These are phyloP conservation scores for Aspergillus nomiae DNA, from an alignment of 2,329 filamentous ascomycete species.

Conservation along the genomic window DNA sequence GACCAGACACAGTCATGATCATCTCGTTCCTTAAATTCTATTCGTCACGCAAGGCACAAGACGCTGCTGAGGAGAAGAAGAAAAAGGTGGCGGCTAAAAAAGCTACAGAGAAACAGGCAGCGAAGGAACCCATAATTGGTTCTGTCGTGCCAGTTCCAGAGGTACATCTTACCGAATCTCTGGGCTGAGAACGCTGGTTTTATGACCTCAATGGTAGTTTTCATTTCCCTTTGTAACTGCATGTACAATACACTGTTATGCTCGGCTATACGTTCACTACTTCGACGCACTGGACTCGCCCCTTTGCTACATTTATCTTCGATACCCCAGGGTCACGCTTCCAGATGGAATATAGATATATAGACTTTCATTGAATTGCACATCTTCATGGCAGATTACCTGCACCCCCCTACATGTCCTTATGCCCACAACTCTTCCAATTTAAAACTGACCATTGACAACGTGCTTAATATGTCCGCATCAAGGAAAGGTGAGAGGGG, in stretches of 20 bases:
- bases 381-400: not conserved
- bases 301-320: slow-evolving; percentile 1
- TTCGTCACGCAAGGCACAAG: slow-evolving; percentile 41
- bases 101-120: slow-evolving; percentile 24
- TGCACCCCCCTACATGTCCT: not conserved
- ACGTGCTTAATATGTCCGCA: not conserved
- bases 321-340: not conserved
- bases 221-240: not conserved
- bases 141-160: slow-evolving; percentile 19
- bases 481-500: not conserved
- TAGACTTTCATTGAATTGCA: not conserved
- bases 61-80: slow-evolving; percentile 37
- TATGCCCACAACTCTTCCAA: slow-evolving; percentile 5
- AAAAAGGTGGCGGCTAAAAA: slow-evolving; percentile 37
- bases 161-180: slow-evolving; percentile 31
- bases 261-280: not conserved
- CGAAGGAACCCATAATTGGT: slow-evolving; percentile 19
- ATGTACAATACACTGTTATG: not conserved
- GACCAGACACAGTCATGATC: slow-evolving; percentile 45
- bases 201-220: not conserved
- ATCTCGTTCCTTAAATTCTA: slow-evolving; percentile 50
- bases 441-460: not conserved
- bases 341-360: slow-evolving; percentile 2
- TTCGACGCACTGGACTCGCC: not conserved
- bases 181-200: slow-evolving; percentile 25